A percentile compares a stretch with the other conserved stretches of the same genome.
phyloP scores from a whole-genome alignment of 2,329 filamentous ascomycete genomes.

The Graphilbum fragrans region DNA sequence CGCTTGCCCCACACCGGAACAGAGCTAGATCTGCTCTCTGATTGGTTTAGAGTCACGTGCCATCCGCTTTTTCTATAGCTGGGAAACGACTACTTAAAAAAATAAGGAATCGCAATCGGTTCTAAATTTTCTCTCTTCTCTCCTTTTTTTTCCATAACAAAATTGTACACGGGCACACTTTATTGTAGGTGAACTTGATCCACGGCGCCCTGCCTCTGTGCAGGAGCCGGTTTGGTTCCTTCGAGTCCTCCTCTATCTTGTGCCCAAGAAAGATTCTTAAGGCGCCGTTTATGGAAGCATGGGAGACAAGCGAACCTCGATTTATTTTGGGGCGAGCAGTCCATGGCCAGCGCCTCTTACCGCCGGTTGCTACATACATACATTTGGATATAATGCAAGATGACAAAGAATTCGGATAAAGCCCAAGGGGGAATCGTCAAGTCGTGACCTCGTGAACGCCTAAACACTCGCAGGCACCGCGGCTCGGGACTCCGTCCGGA shows the following conservation, averaged over 20 bases:
- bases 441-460: too few species aligned
- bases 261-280: slow-evolving; percentile 45
- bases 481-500: too few species aligned
- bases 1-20: slow-evolving; percentile 6
- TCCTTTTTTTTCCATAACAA: slow-evolving; percentile 27
- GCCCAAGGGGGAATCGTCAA: too few species aligned
- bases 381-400: neutral
- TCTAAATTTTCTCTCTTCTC: slow-evolving; percentile 17
- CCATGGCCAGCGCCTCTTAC: slow-evolving; percentile 57
- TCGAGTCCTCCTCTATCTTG: slow-evolving; percentile 65
- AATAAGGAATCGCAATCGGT: too few species aligned
- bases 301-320: slow-evolving; percentile 33
- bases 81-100: too few species aligned
- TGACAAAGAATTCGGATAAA: neutral
- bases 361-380: slow-evolving; percentile 57
- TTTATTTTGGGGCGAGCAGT: slow-evolving; percentile 22
- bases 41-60: slow-evolving; percentile 3
- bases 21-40: slow-evolving; percentile 5
- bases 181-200: slow-evolving; percentile 61
- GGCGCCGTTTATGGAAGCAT: slow-evolving; percentile 63
- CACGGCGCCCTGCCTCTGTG: slow-evolving; percentile 21
- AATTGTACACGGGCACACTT: slow-evolving; percentile 57
- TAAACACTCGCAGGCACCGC: too few species aligned
- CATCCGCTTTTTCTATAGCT: neutral
- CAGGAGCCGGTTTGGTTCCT: slow-evolving; percentile 27